Conservation (phyloP, 129 eudicot species). For the Deinandra increscens region DNA sequence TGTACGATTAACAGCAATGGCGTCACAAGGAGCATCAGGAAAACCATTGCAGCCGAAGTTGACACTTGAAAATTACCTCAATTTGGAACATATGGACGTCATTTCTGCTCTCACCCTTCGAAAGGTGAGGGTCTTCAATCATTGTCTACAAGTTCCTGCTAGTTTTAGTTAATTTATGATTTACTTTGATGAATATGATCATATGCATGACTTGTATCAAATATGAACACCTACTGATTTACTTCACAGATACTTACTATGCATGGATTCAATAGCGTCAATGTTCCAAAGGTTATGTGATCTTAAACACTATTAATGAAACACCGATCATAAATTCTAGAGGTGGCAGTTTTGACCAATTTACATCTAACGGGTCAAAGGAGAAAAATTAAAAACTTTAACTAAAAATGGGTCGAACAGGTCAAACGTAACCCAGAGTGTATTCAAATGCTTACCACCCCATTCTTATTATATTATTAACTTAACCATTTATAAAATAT, state of each 20-base stretch:
- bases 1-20: constrained; percentile 29
- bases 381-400: neutral
- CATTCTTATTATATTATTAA: neutral
- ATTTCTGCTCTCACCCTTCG: constrained; percentile 22
- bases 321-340: too few relatives aligned
- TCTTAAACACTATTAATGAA: constrained; percentile 5
- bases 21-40: constrained; percentile 19
- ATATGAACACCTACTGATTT: neutral
- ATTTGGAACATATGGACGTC: constrained; percentile 33
- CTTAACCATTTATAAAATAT: neutral
- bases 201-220: neutral
- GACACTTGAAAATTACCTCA: constrained; percentile 36
- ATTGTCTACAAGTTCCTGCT: neutral
- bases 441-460: neutral
- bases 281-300: constrained; percentile 33
- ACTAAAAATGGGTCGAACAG: neutral
- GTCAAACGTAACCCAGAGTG: neutral
- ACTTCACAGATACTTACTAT: constrained; percentile 34
- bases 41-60: constrained; percentile 24
- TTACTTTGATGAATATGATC: neutral
- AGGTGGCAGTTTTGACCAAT: neutral
- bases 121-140: constrained; percentile 23
- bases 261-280: constrained; percentile 36
- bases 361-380: neutral
- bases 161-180: neutral